A percentile compares a stretch with the other conserved stretches of the same genome.
phyloP scores from a whole-genome alignment of 495 filamentous ascomycete genomes.

The Aspergillus ellipticus region DNA sequence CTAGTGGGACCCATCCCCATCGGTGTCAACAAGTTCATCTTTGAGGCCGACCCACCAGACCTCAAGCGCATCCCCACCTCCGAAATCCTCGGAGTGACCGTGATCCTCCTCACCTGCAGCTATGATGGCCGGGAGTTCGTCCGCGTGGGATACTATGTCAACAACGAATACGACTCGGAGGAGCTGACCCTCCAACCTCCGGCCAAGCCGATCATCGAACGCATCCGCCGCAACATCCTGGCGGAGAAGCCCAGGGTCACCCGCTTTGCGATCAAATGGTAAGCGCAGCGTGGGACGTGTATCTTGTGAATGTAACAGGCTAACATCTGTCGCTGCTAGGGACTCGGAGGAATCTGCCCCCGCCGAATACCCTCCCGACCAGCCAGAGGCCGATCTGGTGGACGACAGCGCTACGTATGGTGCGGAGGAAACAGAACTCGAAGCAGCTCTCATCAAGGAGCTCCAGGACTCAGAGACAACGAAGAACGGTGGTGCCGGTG shows the following conservation, averaged over 20 bases:
- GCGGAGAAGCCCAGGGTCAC: conserved; percentile 97
- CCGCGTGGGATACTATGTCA: conserved; percentile 97
- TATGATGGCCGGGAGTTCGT: conserved; percentile 97
- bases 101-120: conserved; percentile 92
- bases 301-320: neutral
- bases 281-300: conserved; percentile 20
- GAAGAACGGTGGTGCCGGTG: too few relatives aligned
- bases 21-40: conserved; percentile 97
- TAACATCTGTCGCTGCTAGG: conserved; percentile 47
- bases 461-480: conserved; percentile 51
- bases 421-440: conserved; percentile 61
- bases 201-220: conserved; percentile 85
- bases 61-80: conserved; percentile 84
- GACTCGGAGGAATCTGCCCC: conserved; percentile 95
- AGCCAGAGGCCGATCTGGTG: conserved; percentile 88
- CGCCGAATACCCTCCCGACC: conserved; percentile 92
- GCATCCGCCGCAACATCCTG: conserved; percentile 84
- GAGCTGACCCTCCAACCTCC: conserved; percentile 85
- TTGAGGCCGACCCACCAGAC: conserved; percentile 90
- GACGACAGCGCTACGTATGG: conserved; percentile 87
- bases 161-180: conserved; percentile 95
- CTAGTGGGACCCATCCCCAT: conserved; percentile 95
- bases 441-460: conserved; percentile 54
- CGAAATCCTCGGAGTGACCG: conserved; percentile 94
- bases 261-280: conserved; percentile 99